phyloP scores from a whole-genome alignment of 495 filamentous ascomycete species.

The Mytilinidion resinicola region DNA sequence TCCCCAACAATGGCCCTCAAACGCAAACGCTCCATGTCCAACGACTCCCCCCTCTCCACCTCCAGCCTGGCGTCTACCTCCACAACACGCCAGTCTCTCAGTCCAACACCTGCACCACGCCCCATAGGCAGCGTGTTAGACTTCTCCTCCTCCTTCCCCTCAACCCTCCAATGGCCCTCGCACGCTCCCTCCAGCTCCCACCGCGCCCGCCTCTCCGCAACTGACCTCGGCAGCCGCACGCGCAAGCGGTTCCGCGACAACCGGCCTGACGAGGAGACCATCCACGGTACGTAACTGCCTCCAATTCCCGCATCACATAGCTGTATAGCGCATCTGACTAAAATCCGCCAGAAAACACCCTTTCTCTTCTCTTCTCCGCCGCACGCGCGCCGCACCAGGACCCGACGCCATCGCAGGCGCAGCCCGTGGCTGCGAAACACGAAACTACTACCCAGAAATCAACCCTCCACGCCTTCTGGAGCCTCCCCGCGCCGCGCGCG shows the following conservation, averaged over 20 bases:
- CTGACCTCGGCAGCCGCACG: conserved; percentile 26
- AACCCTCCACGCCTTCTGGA: conserved; percentile 38
- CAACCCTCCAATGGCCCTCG: conserved; percentile 14
- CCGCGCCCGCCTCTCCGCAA: conserved; percentile 7
- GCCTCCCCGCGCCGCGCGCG: conserved; percentile 19
- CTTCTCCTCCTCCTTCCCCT: conserved; percentile 4
- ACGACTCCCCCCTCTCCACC: conserved; percentile 28
- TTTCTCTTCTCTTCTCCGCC: conserved; percentile 34
- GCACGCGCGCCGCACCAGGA: conserved; percentile 26
- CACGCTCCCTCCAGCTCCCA: conserved; percentile 4
- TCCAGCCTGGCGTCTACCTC: conserved; percentile 21
- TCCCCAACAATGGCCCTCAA: conserved; percentile 32
- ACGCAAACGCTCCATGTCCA: conserved; percentile 34
- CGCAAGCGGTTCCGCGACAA: conserved; percentile 36
- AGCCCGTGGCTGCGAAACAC: background rate
- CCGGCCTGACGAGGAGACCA: conserved; percentile 31
- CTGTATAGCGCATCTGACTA: conserved; percentile 2
- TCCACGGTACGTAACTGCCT: conserved; percentile 30
- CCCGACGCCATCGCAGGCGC: conserved; percentile 17
- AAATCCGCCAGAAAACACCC: conserved; percentile 29
- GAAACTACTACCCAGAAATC: conserved; percentile 26
- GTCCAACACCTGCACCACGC: conserved; percentile 21
- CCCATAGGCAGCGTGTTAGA: conserved; percentile 13
- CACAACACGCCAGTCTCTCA: conserved; percentile 19
- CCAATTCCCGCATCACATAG: background rate